Percentiles rank a stretch among this genome's conserved stretches.
These are phyloP conservation scores for Coniella vitis DNA, from an alignment of 2,329 filamentous ascomycete genomes.

Conservation along the genomic window DNA sequence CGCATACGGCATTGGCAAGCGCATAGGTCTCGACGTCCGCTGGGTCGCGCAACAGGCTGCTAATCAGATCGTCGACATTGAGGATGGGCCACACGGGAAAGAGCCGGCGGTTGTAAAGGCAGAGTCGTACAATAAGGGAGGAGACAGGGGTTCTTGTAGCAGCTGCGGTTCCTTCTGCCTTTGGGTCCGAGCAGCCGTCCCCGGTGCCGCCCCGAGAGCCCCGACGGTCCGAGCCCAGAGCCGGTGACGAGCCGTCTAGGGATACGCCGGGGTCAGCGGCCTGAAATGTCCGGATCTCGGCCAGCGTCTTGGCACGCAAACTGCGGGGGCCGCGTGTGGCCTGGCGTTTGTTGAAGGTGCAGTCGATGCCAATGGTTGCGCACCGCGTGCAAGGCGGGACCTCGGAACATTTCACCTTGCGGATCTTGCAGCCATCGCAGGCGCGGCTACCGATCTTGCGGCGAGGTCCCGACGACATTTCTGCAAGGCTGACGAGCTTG, in stretches of 20 bases:
- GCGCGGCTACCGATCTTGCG: slow-evolving; percentile 33
- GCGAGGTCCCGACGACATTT: slow-evolving; percentile 11
- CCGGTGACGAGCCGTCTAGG: no score
- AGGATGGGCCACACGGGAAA: slow-evolving; percentile 48
- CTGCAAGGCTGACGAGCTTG: background rate
- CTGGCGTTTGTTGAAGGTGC: slow-evolving; percentile 42
- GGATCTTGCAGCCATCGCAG: slow-evolving; percentile 46
- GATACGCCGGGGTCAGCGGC: slow-evolving; percentile 3
- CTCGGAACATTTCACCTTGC: slow-evolving; percentile 45
- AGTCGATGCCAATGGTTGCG: slow-evolving; percentile 35
- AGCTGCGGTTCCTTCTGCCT: background rate
- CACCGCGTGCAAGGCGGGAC: slow-evolving; percentile 40
- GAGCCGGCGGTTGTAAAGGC: slow-evolving; percentile 41
- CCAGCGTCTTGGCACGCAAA: slow-evolving; percentile 37
- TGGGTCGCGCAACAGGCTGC: slow-evolving; percentile 27
- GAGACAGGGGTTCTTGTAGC: slow-evolving; percentile 14
- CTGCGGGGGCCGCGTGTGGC: slow-evolving; percentile 38
- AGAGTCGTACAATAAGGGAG: slow-evolving; percentile 28
- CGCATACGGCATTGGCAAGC: slow-evolving; percentile 38
- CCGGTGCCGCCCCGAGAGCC: no score
- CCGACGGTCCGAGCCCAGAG: no score
- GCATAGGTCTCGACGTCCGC: slow-evolving; percentile 29
- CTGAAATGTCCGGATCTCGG: slow-evolving; percentile 31
- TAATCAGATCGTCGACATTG: slow-evolving; percentile 35
- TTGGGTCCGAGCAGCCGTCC: no score